Conservation (phyloP, 805 yeast species). For the Metschnikowia picachoensis region DNA sequence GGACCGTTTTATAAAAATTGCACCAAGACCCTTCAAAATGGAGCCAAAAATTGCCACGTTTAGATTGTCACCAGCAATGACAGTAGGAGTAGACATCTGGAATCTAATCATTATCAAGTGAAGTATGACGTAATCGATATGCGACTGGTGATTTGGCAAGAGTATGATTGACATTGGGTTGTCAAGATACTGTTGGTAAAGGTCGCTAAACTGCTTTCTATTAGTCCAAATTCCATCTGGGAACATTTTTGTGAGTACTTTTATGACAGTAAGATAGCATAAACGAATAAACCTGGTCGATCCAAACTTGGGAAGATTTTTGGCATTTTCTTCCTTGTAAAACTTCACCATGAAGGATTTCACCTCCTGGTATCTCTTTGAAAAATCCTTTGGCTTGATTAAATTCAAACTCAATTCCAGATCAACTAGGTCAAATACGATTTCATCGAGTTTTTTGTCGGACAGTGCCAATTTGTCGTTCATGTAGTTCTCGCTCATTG, state of each 20-base stretch:
- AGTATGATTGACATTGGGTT: constrained; percentile 45
- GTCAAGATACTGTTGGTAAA: constrained; percentile 30
- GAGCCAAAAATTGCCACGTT: constrained; percentile 55
- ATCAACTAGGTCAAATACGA: constrained; percentile 32
- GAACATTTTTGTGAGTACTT: constrained; percentile 33
- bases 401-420: constrained; percentile 37
- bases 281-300: constrained; percentile 26
- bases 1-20: constrained; percentile 53
- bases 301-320: constrained; percentile 34
- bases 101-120: constrained; percentile 52
- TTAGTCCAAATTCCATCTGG: constrained; percentile 42
- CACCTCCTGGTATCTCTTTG: constrained; percentile 31
- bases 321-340: constrained; percentile 33
- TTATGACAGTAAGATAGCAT: constrained; percentile 38
- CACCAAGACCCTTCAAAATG: constrained; percentile 49
- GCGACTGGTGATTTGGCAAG: constrained; percentile 61
- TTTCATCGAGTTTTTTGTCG: constrained; percentile 34
- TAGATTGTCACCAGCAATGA: constrained; percentile 64
- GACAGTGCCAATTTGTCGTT: constrained; percentile 26
- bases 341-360: constrained; percentile 37
- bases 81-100: constrained; percentile 51
- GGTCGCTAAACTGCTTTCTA: constrained; percentile 24
- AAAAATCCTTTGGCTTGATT: constrained; percentile 31
- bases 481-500: constrained; percentile 29
- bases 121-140: constrained; percentile 55